phyloP scores from a whole-genome alignment of 1,284 basidiomycete species.

The Ustilago trichophora region DNA sequence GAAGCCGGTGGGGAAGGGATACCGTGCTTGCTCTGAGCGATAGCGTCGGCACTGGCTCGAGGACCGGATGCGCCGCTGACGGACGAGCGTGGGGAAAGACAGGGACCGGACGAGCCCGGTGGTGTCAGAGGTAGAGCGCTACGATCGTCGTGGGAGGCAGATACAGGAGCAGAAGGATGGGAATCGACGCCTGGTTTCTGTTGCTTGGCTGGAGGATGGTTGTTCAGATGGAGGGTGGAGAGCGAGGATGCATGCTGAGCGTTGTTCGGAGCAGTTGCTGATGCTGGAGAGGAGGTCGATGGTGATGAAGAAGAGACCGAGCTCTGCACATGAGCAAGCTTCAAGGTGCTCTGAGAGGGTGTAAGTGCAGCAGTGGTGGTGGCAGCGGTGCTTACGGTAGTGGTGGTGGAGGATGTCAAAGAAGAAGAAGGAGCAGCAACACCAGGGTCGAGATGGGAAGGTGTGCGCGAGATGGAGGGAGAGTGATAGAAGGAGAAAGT shows the following conservation, averaged over 20 bases:
- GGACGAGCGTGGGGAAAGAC: conserved; percentile 14
- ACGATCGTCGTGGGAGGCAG: not conserved
- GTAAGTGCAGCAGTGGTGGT: conserved; percentile 16
- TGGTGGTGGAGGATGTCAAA: conserved; percentile 9
- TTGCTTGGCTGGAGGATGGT: not conserved
- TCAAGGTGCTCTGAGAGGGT: conserved; percentile 18
- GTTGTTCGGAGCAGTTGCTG: not conserved
- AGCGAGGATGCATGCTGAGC: conserved; percentile 10
- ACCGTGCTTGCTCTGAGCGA: not conserved
- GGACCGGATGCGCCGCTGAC: conserved; percentile 9
- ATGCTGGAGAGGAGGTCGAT: not conserved
- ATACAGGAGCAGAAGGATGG: not conserved
- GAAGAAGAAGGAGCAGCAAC: conserved; percentile 5
- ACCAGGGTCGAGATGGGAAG: not conserved
- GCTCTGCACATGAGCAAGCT: conserved; percentile 3
- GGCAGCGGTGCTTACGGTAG: conserved; percentile 3
- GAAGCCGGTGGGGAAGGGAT: conserved; percentile 18
- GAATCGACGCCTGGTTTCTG: not conserved
- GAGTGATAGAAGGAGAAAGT: not conserved
- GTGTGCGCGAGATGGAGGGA: not conserved
- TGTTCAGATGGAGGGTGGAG: conserved; percentile 2
- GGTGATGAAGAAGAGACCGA: not conserved
- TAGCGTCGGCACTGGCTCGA: not conserved
- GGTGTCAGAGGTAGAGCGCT: conserved; percentile 15
- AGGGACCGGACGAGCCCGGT: conserved; percentile 18